Evolutionary conservation across 805 yeast species (phyloP).

Genomic region (Starmera amethionina): DNA sequence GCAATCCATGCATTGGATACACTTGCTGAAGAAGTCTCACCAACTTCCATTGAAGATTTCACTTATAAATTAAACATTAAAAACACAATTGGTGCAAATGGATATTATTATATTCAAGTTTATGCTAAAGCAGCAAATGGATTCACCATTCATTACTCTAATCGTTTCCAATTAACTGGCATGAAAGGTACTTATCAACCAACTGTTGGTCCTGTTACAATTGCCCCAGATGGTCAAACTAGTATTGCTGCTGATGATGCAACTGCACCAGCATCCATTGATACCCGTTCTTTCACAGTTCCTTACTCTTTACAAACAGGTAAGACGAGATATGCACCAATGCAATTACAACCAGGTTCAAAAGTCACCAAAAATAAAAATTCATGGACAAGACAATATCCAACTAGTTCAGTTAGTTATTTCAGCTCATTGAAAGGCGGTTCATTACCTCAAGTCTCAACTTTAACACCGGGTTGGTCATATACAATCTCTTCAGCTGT

Average conservation of each 20-base stretch:
- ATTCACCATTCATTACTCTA: slow-evolving; percentile 55
- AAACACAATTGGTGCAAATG: slow-evolving; percentile 40
- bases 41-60: slow-evolving; percentile 21
- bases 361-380: slow-evolving; percentile 44
- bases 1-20: slow-evolving; percentile 33
- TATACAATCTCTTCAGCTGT: slow-evolving; percentile 51
- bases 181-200: slow-evolving; percentile 54
- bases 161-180: slow-evolving; percentile 53
- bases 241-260: slow-evolving; percentile 23
- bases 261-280: slow-evolving; percentile 32
- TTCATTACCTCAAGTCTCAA: slow-evolving; percentile 35
- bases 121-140: slow-evolving; percentile 33
- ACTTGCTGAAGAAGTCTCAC: slow-evolving; percentile 19
- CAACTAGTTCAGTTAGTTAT: slow-evolving; percentile 59
- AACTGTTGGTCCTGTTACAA: slow-evolving; percentile 36
- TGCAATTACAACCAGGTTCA: slow-evolving; percentile 83
- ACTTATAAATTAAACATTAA: slow-evolving; percentile 27
- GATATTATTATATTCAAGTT: slow-evolving; percentile 67
- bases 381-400: slow-evolving; percentile 54
- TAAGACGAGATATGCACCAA: slow-evolving; percentile 72
- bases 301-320: slow-evolving; percentile 80
- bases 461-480: slow-evolving; percentile 80
- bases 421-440: slow-evolving; percentile 34
- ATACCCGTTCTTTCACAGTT: slow-evolving; percentile 47
- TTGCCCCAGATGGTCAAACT: slow-evolving; percentile 34